phyloP scores from a whole-genome alignment of 805 yeast genomes.

The Kregervanrija delftensis region DNA sequence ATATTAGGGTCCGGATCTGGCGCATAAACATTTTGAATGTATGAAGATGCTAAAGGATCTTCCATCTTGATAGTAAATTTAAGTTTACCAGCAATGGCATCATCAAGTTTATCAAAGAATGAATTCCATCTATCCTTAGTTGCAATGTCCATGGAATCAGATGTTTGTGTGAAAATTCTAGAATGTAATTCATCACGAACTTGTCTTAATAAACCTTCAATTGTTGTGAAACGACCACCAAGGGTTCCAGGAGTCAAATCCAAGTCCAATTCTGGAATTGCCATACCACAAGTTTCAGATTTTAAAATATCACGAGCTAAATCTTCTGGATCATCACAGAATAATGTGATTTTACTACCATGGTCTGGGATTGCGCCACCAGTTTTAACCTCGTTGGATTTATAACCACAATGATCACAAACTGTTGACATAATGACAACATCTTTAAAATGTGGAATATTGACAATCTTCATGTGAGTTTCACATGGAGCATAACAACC shows the following conservation, averaged over 20 bases:
- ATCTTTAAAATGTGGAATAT: constrained; percentile 97
- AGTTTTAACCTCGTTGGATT: constrained; percentile 95
- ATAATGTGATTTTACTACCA: constrained; percentile 69
- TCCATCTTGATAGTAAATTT: constrained; percentile 83
- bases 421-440: constrained; percentile 94
- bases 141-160: constrained; percentile 83
- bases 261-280: constrained; percentile 79
- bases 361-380: constrained; percentile 92
- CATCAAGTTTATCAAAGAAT: constrained; percentile 67
- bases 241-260: constrained; percentile 94
- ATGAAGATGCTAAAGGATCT: constrained; percentile 93
- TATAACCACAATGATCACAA: constrained; percentile 90
- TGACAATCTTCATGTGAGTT: constrained; percentile 94
- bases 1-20: constrained; percentile 98
- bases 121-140: constrained; percentile 76
- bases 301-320: constrained; percentile 89
- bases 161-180: constrained; percentile 77
- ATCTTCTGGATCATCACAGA: constrained; percentile 85
- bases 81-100: constrained; percentile 74
- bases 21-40: constrained; percentile 96
- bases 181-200: constrained; percentile 83
- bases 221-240: constrained; percentile 96
- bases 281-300: constrained; percentile 85
- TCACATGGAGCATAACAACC: constrained; percentile 76
- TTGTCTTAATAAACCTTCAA: constrained; percentile 87